A percentile compares a stretch with the other conserved stretches of the same genome.
phyloP scores from a whole-genome alignment of 208 protist species.

The Trypanosoma vivax region DNA sequence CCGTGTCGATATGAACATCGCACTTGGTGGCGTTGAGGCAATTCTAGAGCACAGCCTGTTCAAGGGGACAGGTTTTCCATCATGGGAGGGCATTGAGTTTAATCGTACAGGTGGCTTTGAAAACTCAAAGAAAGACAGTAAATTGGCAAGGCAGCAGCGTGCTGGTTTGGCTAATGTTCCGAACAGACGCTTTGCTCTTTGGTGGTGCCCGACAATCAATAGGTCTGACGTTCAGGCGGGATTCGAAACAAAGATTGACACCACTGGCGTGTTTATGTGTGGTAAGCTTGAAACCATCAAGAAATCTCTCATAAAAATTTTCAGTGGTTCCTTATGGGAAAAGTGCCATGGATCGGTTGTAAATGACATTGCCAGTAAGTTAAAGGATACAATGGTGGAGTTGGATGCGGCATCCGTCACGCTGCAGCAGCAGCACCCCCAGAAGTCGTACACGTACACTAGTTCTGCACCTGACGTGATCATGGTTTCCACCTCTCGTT shows the following conservation, averaged over 20 bases:
- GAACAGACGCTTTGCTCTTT: slow-evolving; percentile 99
- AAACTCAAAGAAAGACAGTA: slow-evolving; percentile 99
- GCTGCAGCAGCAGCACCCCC: slow-evolving; percentile 97
- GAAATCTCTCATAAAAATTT: slow-evolving; percentile 99
- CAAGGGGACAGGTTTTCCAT: slow-evolving; percentile 99
- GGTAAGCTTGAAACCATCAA: slow-evolving; percentile 99
- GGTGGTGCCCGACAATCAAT: slow-evolving; percentile 99
- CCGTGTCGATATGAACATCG: slow-evolving; percentile 99
- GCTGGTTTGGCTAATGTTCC: slow-evolving; percentile 99
- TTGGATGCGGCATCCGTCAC: slow-evolving; percentile 97
- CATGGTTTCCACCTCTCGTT: slow-evolving; percentile 95
- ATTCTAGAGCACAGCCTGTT: slow-evolving; percentile 99
- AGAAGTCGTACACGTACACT: slow-evolving; percentile 90
- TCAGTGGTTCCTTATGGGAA: slow-evolving; percentile 99
- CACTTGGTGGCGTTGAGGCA: slow-evolving; percentile 99
- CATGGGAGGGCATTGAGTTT: slow-evolving; percentile 99
- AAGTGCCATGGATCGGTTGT: slow-evolving; percentile 99
- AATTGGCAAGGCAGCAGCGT: slow-evolving; percentile 99
- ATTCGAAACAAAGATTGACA: slow-evolving; percentile 99
- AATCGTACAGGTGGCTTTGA: slow-evolving; percentile 99
- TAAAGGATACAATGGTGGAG: slow-evolving; percentile 98
- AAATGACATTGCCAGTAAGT: slow-evolving; percentile 97
- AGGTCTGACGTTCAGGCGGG: slow-evolving; percentile 99
- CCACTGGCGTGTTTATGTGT: slow-evolving; percentile 99
- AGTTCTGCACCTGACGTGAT: slow-evolving; percentile 95